Conservation (phyloP, 2,329 filamentous ascomycete genomes). For the Neopestalotiopsis clavispora region DNA sequence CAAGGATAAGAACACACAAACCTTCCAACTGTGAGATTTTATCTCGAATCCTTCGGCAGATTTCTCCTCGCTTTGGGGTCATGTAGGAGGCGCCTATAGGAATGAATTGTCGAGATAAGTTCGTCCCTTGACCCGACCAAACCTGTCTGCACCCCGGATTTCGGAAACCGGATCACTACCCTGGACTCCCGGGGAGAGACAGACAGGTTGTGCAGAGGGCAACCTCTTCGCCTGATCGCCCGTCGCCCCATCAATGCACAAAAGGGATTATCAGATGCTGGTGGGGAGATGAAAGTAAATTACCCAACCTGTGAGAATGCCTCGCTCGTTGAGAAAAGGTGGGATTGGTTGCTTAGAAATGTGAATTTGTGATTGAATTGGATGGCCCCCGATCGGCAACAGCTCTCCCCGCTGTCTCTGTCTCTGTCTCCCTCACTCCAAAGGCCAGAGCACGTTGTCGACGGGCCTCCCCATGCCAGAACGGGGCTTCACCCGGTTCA, state of each 20-base stretch:
- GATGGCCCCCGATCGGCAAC: background rate
- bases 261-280: background rate
- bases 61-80: background rate
- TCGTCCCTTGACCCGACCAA: background rate
- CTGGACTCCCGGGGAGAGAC: background rate
- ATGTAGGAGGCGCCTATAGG: background rate
- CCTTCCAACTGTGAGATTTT: background rate
- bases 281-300: background rate
- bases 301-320: constrained; percentile 3
- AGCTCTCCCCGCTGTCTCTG: background rate
- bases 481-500: background rate
- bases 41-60: background rate
- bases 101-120: background rate
- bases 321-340: background rate
- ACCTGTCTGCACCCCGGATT: constrained; percentile 1
- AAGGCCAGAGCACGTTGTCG: too few relatives aligned
- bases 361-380: background rate
- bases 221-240: constrained; percentile 1
- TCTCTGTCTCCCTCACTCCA: background rate
- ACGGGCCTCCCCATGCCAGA: background rate
- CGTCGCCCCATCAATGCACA: constrained; percentile 4
- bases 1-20: too few relatives aligned
- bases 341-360: background rate
- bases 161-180: background rate
- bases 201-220: background rate